These are phyloP conservation scores for Saccharomycopsis hybrid DNA, from an alignment of 1,139 yeast species.

Conservation along the genomic window DNA sequence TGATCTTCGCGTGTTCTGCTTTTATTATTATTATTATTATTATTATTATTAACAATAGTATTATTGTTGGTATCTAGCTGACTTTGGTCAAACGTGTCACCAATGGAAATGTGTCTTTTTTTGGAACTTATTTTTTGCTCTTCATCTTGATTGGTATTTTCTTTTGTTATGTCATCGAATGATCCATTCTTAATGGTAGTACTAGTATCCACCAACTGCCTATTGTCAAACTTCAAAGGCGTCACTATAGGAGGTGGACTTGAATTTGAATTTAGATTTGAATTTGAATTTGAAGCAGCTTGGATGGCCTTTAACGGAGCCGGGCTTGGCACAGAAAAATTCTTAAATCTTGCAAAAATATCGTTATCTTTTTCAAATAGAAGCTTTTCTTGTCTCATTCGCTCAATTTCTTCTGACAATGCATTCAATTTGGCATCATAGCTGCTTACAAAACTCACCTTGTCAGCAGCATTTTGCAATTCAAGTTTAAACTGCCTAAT, in stretches of 20 bases:
- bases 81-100: neutral
- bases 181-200: too few relatives aligned
- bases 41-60: too few relatives aligned
- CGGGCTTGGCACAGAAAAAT: neutral
- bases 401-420: slow-evolving; percentile 11
- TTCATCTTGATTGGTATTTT: neutral
- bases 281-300: neutral
- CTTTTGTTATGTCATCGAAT: neutral
- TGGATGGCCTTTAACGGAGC: neutral
- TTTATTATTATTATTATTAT: too few relatives aligned
- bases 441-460: slow-evolving; percentile 17
- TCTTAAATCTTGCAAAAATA: slow-evolving; percentile 14
- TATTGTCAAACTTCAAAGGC: too few relatives aligned
- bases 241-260: too few relatives aligned
- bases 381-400: slow-evolving; percentile 16
- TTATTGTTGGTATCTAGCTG: too few relatives aligned
- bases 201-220: too few relatives aligned
- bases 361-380: slow-evolving; percentile 19
- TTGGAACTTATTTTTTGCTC: neutral
- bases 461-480: slow-evolving; percentile 27
- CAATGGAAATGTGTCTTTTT: neutral
- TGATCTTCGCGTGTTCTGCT: too few relatives aligned
- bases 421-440: slow-evolving; percentile 6
- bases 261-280: too few relatives aligned
- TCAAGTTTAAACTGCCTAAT: slow-evolving; percentile 14